Evolutionary conservation across 129 eudicot genomes (phyloP).

Genomic region (Artemisia tridentata): DNA sequence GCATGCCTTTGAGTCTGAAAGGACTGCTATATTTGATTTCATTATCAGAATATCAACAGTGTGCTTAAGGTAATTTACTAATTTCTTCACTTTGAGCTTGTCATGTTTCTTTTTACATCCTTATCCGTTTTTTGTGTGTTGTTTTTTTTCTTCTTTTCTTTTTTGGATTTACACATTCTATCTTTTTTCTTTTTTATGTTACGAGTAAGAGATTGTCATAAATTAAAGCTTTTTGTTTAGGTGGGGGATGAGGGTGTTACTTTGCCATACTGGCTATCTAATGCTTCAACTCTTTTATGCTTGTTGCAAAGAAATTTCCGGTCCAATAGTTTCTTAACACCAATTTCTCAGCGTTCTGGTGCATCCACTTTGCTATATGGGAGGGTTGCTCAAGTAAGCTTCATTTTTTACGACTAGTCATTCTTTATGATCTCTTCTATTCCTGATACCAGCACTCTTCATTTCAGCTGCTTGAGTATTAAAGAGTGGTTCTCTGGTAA

Average conservation of each 20-base stretch:
- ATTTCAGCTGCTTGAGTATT: conserved; percentile 1
- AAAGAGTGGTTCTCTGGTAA: too few species aligned
- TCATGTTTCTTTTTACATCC: background rate
- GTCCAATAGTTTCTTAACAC: conserved; percentile 78
- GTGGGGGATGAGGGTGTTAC: conserved; percentile 73
- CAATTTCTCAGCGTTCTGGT: conserved; percentile 70
- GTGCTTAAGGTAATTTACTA: conserved; percentile 79
- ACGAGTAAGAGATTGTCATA: background rate
- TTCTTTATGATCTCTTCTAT: background rate
- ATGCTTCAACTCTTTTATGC: conserved; percentile 90
- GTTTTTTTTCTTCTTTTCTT: background rate
- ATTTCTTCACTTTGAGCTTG: conserved; percentile 15
- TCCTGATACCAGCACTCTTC: background rate
- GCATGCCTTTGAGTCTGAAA: conserved; percentile 95
- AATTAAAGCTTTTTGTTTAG: conserved; percentile 37
- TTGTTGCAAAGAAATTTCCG: conserved; percentile 86
- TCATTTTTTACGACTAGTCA: background rate
- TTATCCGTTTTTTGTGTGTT: background rate
- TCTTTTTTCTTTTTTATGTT: conserved; percentile 4
- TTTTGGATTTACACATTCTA: background rate
- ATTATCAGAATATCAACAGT: conserved; percentile 73
- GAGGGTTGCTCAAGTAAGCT: conserved; percentile 73
- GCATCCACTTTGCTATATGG: conserved; percentile 73
- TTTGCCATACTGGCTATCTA: conserved; percentile 79
- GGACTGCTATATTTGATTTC: conserved; percentile 91